phyloP scores from a whole-genome alignment of 2,329 filamentous ascomycete species.

The Elsinoe australis region DNA sequence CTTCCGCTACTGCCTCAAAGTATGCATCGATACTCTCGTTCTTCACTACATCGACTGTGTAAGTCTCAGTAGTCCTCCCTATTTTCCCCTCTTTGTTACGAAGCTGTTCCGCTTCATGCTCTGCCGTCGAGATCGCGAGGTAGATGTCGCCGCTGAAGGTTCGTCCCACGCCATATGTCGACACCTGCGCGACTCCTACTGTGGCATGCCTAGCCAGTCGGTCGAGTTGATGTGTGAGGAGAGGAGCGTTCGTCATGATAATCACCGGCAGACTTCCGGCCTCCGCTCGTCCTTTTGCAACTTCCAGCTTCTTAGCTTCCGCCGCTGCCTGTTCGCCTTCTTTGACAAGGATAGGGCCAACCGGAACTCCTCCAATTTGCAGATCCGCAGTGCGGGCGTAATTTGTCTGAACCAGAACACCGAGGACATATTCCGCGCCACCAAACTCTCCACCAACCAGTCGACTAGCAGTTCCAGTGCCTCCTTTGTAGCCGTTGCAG shows the following conservation, averaged over 20 bases:
- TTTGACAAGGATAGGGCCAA: constrained; percentile 40
- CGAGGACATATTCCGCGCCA: constrained; percentile 49
- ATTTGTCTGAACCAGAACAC: constrained; percentile 57
- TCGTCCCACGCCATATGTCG: constrained; percentile 47
- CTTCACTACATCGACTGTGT: constrained; percentile 46
- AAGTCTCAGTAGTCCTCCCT: constrained; percentile 35
- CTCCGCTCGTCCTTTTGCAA: constrained; percentile 40
- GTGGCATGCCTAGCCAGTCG: constrained; percentile 55
- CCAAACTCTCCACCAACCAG: constrained; percentile 39
- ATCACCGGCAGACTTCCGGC: constrained; percentile 57
- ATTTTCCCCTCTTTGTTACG: background rate
- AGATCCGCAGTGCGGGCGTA: constrained; percentile 54
- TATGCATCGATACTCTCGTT: constrained; percentile 54
- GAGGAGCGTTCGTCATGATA: constrained; percentile 53
- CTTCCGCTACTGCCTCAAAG: constrained; percentile 56
- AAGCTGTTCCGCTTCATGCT: constrained; percentile 21
- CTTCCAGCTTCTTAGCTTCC: constrained; percentile 1
- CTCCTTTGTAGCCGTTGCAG: constrained; percentile 59
- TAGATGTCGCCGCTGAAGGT: constrained; percentile 61
- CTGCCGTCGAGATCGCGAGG: constrained; percentile 56
- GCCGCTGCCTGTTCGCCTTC: constrained; percentile 35
- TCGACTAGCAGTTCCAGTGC: constrained; percentile 56
- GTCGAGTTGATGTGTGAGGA: constrained; percentile 51
- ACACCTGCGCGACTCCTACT: constrained; percentile 53
- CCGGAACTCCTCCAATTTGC: constrained; percentile 52